Percentiles rank a stretch among this genome's conserved stretches.
phyloP scores from a whole-genome alignment of 179 eudicot genomes.

The Spergularia azorica region DNA sequence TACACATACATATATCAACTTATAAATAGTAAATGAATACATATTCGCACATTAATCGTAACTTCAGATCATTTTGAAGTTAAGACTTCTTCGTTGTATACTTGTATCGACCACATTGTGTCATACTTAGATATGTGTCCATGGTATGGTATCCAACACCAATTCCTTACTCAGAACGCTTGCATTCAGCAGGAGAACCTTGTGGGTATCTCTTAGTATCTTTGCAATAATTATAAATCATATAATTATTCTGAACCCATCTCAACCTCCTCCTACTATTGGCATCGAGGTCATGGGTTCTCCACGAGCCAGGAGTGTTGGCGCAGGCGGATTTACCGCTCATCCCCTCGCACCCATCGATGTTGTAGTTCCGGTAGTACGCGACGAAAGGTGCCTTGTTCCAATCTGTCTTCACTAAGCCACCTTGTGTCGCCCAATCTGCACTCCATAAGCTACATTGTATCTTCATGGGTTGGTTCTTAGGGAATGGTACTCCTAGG shows the following conservation, averaged over 20 bases:
- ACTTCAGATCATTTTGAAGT: too few relatives aligned
- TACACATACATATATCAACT: too few relatives aligned
- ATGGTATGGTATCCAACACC: too few relatives aligned
- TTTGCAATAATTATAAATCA: conserved; percentile 38
- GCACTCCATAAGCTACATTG: conserved; percentile 51
- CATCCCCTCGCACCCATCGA: conserved; percentile 28
- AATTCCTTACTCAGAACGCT: neutral
- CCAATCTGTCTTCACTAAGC: conserved; percentile 41
- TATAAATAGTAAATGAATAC: too few relatives aligned
- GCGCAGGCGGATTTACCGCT: conserved; percentile 5
- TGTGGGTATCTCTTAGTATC: conserved; percentile 33
- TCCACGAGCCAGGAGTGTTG: conserved; percentile 19
- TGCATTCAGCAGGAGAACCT: conserved; percentile 1
- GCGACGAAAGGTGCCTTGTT: conserved; percentile 37
- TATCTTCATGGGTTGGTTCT: conserved; percentile 43
- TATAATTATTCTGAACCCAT: conserved; percentile 35
- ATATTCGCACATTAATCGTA: too few relatives aligned
- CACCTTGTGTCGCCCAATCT: conserved; percentile 54
- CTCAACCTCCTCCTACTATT: conserved; percentile 26
- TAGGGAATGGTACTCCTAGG: conserved; percentile 39
- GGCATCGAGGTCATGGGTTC: conserved; percentile 26
- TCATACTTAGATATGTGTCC: too few relatives aligned
- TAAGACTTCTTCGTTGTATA: too few relatives aligned
- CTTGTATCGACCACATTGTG: too few relatives aligned
- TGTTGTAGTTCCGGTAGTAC: conserved; percentile 28